Base-by-base conservation (phyloP, 2,329 filamentous ascomycete species). In the Xylariaceae sp. region DNA sequence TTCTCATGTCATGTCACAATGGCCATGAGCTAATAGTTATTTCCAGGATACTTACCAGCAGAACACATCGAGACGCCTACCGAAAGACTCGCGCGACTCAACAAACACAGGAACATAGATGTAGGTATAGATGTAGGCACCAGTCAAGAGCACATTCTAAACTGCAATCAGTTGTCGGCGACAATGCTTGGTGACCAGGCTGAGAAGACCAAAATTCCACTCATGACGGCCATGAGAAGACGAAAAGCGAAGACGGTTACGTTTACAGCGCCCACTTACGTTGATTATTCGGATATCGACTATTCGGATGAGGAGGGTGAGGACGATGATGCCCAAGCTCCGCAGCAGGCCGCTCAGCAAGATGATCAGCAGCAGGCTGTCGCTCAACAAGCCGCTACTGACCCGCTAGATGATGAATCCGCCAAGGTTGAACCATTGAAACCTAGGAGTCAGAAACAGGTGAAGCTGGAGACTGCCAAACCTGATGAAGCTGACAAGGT, bases 1-100 rank as follows among this genome's bases (percentile, higher is more conserved):
- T 10, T 33, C 45, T 52, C 23, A 24, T 18, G 20, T 23, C 1
- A 23, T 26, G n/a, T n/a, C n/a, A 20, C 21, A 18, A 32, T 26
- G 15, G 6, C 10, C 29, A 26, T 16, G n/a, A 44, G 27, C 49
- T 59, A 16, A 59, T 51, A 13, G 35, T 47, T 41, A 48, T 4
- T 4, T 33, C 21, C 16, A 96, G 93, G 93, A 36, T 99, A 99
- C 69, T 79, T 99, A 50, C 94, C 94, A 43, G 94, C 94, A 42
- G 94, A 99, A 72, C 94, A 99, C 70, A 99, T 99, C 61, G 94
- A 99, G 72, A 99, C 94, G 7, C 94, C 94, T 2, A 97, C 93
- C 13, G 94, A 99, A 77, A 84, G 94, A 69, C 75, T 99, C 58
- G 94, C 94, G 39, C 86, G 94, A 60, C 75, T 97, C 60, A 99